phyloP scores from a whole-genome alignment of 352 stramenopile species.

The Globisporangium lucens region DNA sequence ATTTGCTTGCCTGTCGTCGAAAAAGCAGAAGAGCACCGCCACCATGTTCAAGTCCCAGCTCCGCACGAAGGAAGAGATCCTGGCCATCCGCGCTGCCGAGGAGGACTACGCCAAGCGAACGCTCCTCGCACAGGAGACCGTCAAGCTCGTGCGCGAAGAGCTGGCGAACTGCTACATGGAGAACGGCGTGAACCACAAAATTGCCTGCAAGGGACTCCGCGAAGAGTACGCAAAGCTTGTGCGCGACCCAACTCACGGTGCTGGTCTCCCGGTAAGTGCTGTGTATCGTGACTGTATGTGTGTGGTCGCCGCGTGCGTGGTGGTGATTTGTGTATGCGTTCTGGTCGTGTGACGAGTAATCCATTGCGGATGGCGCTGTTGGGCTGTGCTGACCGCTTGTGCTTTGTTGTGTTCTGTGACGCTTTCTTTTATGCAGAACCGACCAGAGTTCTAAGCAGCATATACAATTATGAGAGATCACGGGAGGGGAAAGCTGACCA shows the following conservation, averaged over 20 bases:
- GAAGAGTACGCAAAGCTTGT: conserved; percentile 83
- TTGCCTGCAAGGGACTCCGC: conserved; percentile 76
- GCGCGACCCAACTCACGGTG: conserved; percentile 74
- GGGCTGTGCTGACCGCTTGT: conserved; percentile 8
- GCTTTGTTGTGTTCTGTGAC: neutral
- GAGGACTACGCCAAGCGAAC: conserved; percentile 70
- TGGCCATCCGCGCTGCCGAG: conserved; percentile 74
- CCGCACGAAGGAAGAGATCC: conserved; percentile 81
- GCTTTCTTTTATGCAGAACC: conserved; percentile 9
- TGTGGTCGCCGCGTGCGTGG: neutral
- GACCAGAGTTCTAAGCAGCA: conserved; percentile 24
- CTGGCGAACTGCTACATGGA: conserved; percentile 87
- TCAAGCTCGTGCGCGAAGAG: conserved; percentile 86
- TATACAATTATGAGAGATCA: conserved; percentile 18
- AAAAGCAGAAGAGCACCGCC: conserved; percentile 5
- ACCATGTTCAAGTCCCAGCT: conserved; percentile 68
- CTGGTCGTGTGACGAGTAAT: neutral
- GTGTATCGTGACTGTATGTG: neutral
- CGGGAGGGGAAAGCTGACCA: neutral
- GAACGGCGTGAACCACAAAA: conserved; percentile 87
- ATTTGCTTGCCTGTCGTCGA: conserved; percentile 11
- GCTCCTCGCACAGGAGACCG: conserved; percentile 70
- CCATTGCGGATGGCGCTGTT: neutral
- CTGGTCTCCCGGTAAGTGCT: conserved; percentile 55
- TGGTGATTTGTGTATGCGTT: neutral